phyloP scores from a whole-genome alignment of 2,329 filamentous ascomycete species.

The Penicillium hordei region DNA sequence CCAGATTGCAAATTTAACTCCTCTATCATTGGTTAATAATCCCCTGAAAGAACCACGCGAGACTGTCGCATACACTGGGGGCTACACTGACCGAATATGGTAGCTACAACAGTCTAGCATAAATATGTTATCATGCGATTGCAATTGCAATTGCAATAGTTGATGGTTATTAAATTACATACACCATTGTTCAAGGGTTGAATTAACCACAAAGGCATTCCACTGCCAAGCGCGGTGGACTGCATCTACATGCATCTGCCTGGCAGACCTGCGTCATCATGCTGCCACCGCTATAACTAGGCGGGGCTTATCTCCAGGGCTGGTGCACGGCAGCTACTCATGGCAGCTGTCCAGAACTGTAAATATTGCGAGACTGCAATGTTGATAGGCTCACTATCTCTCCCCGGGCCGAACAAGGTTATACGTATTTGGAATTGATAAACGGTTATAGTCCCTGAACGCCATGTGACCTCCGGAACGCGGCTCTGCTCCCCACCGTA shows the following conservation, averaged over 20 bases:
- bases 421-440: constrained; percentile 5
- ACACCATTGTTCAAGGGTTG: neutral
- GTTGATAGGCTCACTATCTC: neutral
- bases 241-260: neutral
- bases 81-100: neutral
- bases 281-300: neutral
- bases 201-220: neutral
- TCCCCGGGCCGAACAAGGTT: neutral
- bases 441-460: neutral
- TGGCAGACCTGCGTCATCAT: neutral
- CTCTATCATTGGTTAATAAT: neutral
- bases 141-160: rapidly evolving
- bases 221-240: neutral
- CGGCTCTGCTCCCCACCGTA: neutral
- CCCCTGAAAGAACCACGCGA: neutral
- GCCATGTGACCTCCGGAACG: neutral
- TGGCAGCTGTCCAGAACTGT: neutral
- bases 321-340: neutral
- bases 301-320: neutral
- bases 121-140: neutral
- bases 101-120: neutral
- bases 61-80: neutral
- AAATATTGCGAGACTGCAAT: neutral
- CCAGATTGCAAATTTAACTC: neutral
- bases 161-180: neutral